Evolutionary conservation across 1,284 basidiomycete genomes (phyloP).

Genomic region (Moesziomyces globuligerus): DNA sequence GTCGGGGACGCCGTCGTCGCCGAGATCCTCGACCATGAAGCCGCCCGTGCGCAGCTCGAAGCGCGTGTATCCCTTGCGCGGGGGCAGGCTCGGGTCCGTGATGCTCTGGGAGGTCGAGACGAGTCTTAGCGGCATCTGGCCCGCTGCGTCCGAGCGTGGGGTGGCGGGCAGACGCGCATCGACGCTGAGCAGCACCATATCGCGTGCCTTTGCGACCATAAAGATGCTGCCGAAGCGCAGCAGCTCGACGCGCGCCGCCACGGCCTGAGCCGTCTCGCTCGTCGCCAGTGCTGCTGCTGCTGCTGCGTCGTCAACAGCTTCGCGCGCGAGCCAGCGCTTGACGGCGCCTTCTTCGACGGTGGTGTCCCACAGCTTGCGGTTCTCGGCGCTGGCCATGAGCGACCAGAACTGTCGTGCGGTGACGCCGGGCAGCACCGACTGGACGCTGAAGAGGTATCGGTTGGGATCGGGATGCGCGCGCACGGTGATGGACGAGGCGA

Average conservation of each 20-base stretch:
- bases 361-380: constrained; percentile 56
- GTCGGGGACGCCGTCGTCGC: constrained; percentile 45
- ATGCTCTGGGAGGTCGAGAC: constrained; percentile 51
- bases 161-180: constrained; percentile 50
- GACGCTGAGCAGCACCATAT: constrained; percentile 56
- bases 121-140: constrained; percentile 33
- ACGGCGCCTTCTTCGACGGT: constrained; percentile 46
- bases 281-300: neutral
- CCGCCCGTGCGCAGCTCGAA: constrained; percentile 55
- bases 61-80: constrained; percentile 53
- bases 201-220: constrained; percentile 60
- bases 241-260: constrained; percentile 47
- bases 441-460: constrained; percentile 54
- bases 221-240: constrained; percentile 58
- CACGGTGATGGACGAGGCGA: constrained; percentile 50
- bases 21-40: constrained; percentile 61
- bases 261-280: constrained; percentile 14
- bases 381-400: constrained; percentile 58
- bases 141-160: neutral
- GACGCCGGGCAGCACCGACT: constrained; percentile 48
- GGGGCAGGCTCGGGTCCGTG: constrained; percentile 42
- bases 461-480: constrained; percentile 50
- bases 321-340: constrained; percentile 41
- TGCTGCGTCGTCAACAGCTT: neutral
- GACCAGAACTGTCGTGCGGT: constrained; percentile 58